These are phyloP conservation scores for Albifimbria verrucaria DNA, from an alignment of 2,329 filamentous ascomycete species.

Conservation along the genomic window DNA sequence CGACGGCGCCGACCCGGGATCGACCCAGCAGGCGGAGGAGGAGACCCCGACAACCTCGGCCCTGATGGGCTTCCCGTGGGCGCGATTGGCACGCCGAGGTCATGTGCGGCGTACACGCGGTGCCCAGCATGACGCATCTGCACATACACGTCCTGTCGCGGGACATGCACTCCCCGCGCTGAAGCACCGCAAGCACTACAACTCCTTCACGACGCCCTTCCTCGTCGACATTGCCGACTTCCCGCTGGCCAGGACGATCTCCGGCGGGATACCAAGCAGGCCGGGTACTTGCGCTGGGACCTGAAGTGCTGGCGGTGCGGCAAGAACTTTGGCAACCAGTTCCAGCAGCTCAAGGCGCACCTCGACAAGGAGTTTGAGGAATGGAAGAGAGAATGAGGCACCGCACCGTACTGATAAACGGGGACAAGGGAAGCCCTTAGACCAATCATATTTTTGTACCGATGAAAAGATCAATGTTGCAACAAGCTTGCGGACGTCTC, in stretches of 20 bases:
- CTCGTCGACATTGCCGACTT: conserved; percentile 77
- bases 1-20: conserved; percentile 48
- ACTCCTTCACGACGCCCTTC: conserved; percentile 85
- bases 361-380: conserved; percentile 68
- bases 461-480: background rate
- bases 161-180: conserved; percentile 73
- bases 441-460: too few species aligned
- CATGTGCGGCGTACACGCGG: conserved; percentile 76
- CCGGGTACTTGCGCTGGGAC: conserved; percentile 60
- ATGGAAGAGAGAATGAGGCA: too few species aligned
- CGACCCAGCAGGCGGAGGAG: background rate
- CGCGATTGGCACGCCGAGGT: conserved; percentile 78
- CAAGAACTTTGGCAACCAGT: conserved; percentile 68
- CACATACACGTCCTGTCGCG: conserved; percentile 84
- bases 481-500: background rate
- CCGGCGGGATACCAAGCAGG: conserved; percentile 53
- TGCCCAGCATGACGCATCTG: conserved; percentile 87
- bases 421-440: too few species aligned
- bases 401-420: too few species aligned
- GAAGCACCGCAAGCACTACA: conserved; percentile 85
- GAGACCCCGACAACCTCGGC: conserved; percentile 10
- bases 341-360: conserved; percentile 72
- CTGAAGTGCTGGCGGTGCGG: conserved; percentile 85
- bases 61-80: conserved; percentile 56
- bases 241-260: conserved; percentile 66